These are phyloP conservation scores for Mrakia frigida DNA, from an alignment of 768 basidiomycete genomes.

Conservation along the genomic window DNA sequence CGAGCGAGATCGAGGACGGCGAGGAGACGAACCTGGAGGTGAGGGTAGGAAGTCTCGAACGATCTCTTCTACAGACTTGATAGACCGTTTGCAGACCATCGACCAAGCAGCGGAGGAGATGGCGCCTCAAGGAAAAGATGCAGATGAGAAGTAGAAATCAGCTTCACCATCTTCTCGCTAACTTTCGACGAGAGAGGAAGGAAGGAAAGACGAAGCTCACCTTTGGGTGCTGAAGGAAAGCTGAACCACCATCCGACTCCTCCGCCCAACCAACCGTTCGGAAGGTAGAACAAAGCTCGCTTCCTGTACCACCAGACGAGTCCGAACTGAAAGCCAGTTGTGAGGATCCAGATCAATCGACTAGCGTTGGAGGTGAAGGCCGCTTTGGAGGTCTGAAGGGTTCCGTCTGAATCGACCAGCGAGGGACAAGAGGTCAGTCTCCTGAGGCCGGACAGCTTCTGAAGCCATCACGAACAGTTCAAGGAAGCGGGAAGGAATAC, in stretches of 20 bases:
- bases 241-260: constrained; percentile 73
- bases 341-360: constrained; percentile 67
- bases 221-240: constrained; percentile 29
- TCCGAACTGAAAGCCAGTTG: constrained; percentile 77
- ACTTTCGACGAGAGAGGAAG: background rate
- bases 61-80: constrained; percentile 66
- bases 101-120: constrained; percentile 93
- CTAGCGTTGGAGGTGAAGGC: constrained; percentile 69
- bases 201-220: constrained; percentile 4
- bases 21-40: background rate
- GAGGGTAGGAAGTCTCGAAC: constrained; percentile 41
- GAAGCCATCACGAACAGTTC: background rate
- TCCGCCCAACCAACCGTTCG: constrained; percentile 75
- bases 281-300: constrained; percentile 88
- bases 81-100: constrained; percentile 84
- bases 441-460: background rate
- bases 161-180: background rate
- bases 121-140: constrained; percentile 52
- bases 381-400: constrained; percentile 57
- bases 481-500: constrained; percentile 32
- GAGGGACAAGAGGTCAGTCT: background rate
- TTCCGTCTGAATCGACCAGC: constrained; percentile 53
- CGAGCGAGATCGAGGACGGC: background rate
- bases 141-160: background rate
- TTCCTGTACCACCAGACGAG: constrained; percentile 89